These are phyloP conservation scores for Neoarthrinium moseri DNA, from an alignment of 2,329 filamentous ascomycete genomes.

Conservation along the genomic window DNA sequence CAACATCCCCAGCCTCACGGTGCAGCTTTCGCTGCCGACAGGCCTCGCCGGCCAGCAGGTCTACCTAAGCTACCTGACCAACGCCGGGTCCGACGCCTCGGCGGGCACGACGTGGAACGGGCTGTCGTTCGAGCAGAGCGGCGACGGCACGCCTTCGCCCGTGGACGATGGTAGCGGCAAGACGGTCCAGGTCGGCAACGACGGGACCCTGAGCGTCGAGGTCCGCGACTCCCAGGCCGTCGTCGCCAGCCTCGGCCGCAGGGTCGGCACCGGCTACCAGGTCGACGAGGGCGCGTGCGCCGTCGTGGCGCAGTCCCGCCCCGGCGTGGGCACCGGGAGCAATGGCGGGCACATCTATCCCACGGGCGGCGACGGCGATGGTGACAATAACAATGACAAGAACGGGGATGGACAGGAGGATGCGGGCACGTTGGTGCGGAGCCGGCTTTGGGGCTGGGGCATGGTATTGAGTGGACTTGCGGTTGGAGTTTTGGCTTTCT, in stretches of 20 bases:
- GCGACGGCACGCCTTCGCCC: conserved; percentile 35
- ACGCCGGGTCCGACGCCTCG: conserved; percentile 40
- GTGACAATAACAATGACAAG: neutral
- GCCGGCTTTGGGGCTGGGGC: no score
- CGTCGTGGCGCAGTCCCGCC: neutral
- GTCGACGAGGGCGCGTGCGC: conserved; percentile 8
- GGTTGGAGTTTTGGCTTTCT: no score
- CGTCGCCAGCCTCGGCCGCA: conserved; percentile 39
- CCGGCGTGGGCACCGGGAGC: neutral
- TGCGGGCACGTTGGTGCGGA: no score
- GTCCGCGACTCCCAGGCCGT: conserved; percentile 45
- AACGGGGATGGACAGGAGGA: no score
- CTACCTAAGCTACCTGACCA: conserved; percentile 46
- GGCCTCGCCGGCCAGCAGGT: conserved; percentile 37
- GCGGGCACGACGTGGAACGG: conserved; percentile 45
- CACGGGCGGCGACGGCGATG: neutral
- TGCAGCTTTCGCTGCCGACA: conserved; percentile 37
- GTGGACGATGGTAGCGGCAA: conserved; percentile 28
- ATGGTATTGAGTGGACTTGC: no score
- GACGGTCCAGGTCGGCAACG: conserved; percentile 27
- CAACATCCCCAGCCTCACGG: conserved; percentile 36
- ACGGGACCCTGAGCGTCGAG: conserved; percentile 31
- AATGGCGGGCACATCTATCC: neutral
- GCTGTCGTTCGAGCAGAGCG: conserved; percentile 40
- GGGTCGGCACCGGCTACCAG: conserved; percentile 10